Evolutionary conservation across 495 filamentous ascomycete genomes (phyloP), one percentile per base, ranked within the genome.

Genomic region (Penicillium cosmopolitanum): DNA sequence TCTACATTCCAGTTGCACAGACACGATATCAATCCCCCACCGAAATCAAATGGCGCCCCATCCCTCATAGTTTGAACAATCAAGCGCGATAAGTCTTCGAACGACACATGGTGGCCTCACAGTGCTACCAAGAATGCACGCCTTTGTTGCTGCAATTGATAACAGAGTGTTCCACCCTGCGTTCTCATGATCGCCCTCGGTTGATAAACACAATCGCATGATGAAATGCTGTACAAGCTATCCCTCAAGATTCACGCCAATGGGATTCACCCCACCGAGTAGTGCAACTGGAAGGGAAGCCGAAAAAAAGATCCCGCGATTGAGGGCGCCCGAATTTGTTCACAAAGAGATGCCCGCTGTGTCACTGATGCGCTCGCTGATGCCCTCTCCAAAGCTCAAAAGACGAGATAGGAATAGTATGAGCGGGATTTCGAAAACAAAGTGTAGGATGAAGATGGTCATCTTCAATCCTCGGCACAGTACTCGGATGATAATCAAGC

Each of bases 301-400:
- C 15, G 18, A 48, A n/a, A 28, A 28, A 2, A 13, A 9, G 3
- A 11, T 23, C 9, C 46, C 46, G 9, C 18, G 21, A 15, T 48
- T 23, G 5, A 23, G 11, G 46, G 46, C 23, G 46, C 23, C 21
- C 46, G 46, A n/a, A 28, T 33, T 50, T 25, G 38, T 50, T 52
- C 44, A 34, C 53, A 9, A 48, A 58, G 50, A 52, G 50, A 62
- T 55, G 51, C 60, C 68, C 77, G 70, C 69, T 77, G 58, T 48
- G 46, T 48, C 46, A 48, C 46, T 48, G 46, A 28, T 48, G 46
- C 46, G 69, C 69, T 76, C 79, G 82, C 85, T 85, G 80, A 79
- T 82, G 73, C 80, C 82, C 85, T 87, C 85, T 65, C 53, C 59
- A 43, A 73, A 62, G 68, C 64, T 61, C 65, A 56, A 65, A 61